A percentile compares a stretch with the other conserved stretches of the same genome.
Conservation (phyloP, 1,284 basidiomycete genomes). For the Albatrellus sp. region DNA sequence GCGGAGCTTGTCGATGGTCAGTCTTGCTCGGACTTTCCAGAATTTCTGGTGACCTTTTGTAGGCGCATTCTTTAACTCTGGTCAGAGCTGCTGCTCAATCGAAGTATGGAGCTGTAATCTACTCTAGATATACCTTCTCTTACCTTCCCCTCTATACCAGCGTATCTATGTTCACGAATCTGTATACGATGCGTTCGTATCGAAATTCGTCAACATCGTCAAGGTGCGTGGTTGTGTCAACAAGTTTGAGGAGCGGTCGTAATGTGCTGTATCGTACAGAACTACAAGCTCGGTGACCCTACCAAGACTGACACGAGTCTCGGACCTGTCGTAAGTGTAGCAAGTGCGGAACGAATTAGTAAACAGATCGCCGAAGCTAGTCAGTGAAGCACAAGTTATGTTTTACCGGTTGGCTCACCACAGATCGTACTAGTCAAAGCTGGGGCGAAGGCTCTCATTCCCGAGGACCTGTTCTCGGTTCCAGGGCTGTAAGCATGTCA, state of each 20-base stretch:
- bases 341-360: conserved; percentile 72
- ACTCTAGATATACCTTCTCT: neutral
- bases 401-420: neutral
- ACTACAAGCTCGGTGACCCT: conserved; percentile 81
- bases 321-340: conserved; percentile 84
- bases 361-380: conserved; percentile 80
- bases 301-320: conserved; percentile 62
- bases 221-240: conserved; percentile 33
- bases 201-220: conserved; percentile 60
- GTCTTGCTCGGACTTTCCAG: conserved; percentile 6
- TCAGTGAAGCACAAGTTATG: conserved; percentile 20
- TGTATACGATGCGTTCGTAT: conserved; percentile 73
- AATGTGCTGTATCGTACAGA: conserved; percentile 22
- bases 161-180: conserved; percentile 88
- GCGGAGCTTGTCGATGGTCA: conserved; percentile 82
- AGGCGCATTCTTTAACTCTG: conserved; percentile 93
- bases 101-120: conserved; percentile 37
- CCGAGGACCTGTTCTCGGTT: conserved; percentile 54
- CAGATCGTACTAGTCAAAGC: conserved; percentile 38
- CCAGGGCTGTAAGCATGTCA: conserved; percentile 41
- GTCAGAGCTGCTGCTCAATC: conserved; percentile 83
- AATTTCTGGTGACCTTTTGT: conserved; percentile 2
- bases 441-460: conserved; percentile 72
- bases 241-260: neutral
- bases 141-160: conserved; percentile 23